Conservation (phyloP, 129 eudicot genomes). For the Flaveria sonorensis region DNA sequence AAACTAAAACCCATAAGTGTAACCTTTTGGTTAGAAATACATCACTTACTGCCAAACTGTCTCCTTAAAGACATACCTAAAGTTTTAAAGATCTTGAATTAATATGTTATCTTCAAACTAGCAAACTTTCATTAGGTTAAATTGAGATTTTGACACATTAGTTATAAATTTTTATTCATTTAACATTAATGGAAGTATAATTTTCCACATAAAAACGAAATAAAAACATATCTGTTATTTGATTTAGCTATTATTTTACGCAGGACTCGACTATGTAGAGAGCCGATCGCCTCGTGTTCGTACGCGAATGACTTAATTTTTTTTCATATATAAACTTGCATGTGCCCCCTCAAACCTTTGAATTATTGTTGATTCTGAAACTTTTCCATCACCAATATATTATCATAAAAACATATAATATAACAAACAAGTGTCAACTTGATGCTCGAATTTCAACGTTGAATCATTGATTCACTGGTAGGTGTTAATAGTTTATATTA, state of each 20-base stretch:
- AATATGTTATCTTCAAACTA: too few relatives aligned
- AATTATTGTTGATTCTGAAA: constrained; percentile 23
- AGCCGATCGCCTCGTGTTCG: too few relatives aligned
- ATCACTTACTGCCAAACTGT: too few relatives aligned
- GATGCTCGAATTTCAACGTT: constrained; percentile 39
- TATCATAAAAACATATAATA: constrained; percentile 21
- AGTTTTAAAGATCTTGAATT: too few relatives aligned
- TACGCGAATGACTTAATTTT: too few relatives aligned
- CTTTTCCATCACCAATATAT: constrained; percentile 18
- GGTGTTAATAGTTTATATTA: constrained; percentile 3
- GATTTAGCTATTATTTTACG: too few relatives aligned
- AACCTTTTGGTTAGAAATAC: too few relatives aligned
- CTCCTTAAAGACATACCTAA: too few relatives aligned
- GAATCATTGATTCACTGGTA: constrained; percentile 37
- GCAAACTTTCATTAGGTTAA: background rate
- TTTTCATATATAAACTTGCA: constrained; percentile 9
- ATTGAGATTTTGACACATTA: background rate
- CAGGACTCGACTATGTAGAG: too few relatives aligned
- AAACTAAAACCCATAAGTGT: too few relatives aligned
- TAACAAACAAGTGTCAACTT: constrained; percentile 33
- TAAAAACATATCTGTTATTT: too few relatives aligned
- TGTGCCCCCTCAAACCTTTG: constrained; percentile 26
- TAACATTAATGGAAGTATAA: background rate
- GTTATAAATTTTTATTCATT: background rate
- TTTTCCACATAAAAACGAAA: too few relatives aligned